Evolutionary conservation across 257 asterid species (phyloP).

Genomic region (Lycium ferocissimum): DNA sequence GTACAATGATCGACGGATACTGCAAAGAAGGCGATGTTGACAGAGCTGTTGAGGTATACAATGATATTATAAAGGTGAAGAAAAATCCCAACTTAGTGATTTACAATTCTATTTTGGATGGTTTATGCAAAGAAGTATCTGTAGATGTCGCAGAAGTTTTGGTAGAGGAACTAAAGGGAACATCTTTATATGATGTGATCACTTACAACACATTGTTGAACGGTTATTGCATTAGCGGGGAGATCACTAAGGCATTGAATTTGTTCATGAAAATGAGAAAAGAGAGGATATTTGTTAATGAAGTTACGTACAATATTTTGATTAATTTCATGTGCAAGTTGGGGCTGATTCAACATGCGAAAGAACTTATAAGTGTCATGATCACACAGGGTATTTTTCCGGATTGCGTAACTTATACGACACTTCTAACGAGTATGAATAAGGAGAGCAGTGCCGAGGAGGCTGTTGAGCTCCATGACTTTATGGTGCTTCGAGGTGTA

Average conservation of each 20-base stretch:
- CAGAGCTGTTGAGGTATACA: slow-evolving; percentile 53
- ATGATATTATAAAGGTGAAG: slow-evolving; percentile 53
- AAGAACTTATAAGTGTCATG: slow-evolving; percentile 55
- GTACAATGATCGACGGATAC: slow-evolving; percentile 67
- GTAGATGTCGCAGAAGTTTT: slow-evolving; percentile 46
- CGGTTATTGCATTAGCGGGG: slow-evolving; percentile 57
- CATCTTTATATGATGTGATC: slow-evolving; percentile 53
- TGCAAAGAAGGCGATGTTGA: slow-evolving; percentile 53
- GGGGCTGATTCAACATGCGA: slow-evolving; percentile 64
- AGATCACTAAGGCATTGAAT: slow-evolving; percentile 50
- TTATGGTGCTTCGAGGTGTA: slow-evolving; percentile 61
- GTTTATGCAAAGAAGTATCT: slow-evolving; percentile 64
- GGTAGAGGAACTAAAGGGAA: slow-evolving; percentile 51
- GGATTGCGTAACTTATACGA: slow-evolving; percentile 63
- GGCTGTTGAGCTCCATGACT: slow-evolving; percentile 62
- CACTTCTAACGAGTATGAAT: slow-evolving; percentile 50
- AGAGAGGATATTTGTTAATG: slow-evolving; percentile 51
- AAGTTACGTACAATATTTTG: slow-evolving; percentile 63
- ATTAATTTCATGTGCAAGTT: slow-evolving; percentile 59
- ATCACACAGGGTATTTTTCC: slow-evolving; percentile 52
- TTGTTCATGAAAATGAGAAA: slow-evolving; percentile 61
- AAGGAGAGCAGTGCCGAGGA: slow-evolving; percentile 51
- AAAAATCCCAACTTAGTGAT: slow-evolving; percentile 68
- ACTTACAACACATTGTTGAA: slow-evolving; percentile 66
- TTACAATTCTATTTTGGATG: slow-evolving; percentile 65